These are phyloP conservation scores for Platanthera zijinensis DNA, from an alignment of 106 monocot species.

Conservation along the genomic window DNA sequence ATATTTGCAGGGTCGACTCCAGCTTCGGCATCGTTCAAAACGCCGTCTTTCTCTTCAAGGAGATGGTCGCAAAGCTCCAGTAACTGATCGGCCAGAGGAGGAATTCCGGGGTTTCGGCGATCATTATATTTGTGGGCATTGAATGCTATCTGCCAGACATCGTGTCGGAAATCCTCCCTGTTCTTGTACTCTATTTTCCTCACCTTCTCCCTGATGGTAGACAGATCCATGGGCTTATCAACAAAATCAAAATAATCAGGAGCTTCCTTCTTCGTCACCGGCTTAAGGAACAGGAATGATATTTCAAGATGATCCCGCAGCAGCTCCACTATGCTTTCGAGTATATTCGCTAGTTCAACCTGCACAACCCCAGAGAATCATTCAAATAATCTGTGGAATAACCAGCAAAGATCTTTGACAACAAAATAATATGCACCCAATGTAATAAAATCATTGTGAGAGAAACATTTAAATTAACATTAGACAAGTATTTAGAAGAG, in stretches of 20 bases:
- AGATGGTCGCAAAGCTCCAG: conserved; percentile 76
- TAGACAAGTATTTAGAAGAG: background rate
- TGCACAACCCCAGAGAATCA: conserved; percentile 15
- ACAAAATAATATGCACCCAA: background rate
- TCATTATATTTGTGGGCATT: conserved; percentile 88
- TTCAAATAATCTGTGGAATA: no score
- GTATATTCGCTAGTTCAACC: conserved; percentile 74
- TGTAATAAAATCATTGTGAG: background rate
- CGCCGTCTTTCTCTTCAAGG: conserved; percentile 26
- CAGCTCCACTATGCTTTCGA: conserved; percentile 64
- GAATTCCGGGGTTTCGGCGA: conserved; percentile 64
- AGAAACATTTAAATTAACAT: background rate
- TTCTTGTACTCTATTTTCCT: conserved; percentile 83
- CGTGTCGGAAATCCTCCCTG: conserved; percentile 80
- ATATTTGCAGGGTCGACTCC: conserved; percentile 16
- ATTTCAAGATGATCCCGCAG: conserved; percentile 31
- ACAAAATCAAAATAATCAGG: conserved; percentile 78
- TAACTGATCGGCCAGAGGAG: conserved; percentile 91
- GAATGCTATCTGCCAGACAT: conserved; percentile 80
- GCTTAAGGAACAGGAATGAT: conserved; percentile 76
- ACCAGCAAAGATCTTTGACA: no score
- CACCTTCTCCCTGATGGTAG: conserved; percentile 79
- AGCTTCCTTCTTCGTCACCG: conserved; percentile 92
- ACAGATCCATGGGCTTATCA: conserved; percentile 76
- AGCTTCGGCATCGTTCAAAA: conserved; percentile 61